phyloP scores from a whole-genome alignment of 2,329 filamentous ascomycete species.

The Lasiodiplodia hormozganensis region DNA sequence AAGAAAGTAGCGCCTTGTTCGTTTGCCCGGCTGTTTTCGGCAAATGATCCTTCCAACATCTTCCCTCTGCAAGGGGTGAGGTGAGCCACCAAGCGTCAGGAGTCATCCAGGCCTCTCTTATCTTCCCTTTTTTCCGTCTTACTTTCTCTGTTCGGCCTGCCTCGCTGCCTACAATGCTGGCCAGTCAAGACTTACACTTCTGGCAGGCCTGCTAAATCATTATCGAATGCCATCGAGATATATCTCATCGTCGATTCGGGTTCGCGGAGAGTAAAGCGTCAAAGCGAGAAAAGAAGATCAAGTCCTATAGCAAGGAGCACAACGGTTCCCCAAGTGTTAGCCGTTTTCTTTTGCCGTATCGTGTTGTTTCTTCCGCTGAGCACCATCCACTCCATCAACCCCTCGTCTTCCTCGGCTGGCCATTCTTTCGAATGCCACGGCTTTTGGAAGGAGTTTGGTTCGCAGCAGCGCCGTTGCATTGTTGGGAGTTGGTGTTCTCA shows the following conservation, averaged over 20 bases:
- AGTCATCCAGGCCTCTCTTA: background rate
- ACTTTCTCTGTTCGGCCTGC: background rate
- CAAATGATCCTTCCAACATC: background rate
- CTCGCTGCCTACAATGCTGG: background rate
- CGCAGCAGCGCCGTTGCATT: background rate
- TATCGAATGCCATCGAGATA: background rate
- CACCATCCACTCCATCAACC: background rate
- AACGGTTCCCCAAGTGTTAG: constrained; percentile 8
- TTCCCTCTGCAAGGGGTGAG: background rate
- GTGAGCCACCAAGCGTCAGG: background rate
- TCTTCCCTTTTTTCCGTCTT: background rate
- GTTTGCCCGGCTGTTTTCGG: background rate
- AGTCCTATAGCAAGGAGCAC: constrained; percentile 16
- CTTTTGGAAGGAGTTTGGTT: too few species aligned
- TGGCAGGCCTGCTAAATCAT: background rate
- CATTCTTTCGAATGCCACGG: constrained; percentile 16
- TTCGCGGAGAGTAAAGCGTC: background rate
- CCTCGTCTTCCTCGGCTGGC: constrained; percentile 12
- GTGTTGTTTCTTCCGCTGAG: background rate
- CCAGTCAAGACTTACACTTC: background rate
- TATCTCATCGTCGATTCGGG: constrained; percentile 3
- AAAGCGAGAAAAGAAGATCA: constrained; percentile 2
- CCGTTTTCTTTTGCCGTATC: background rate
- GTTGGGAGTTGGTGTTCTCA: constrained; percentile 36
- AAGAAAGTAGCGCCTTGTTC: background rate